These are phyloP conservation scores for Vairimorpha necatrix DNA, from an alignment of 371 early-diverging fungal species.

Conservation along the genomic window DNA sequence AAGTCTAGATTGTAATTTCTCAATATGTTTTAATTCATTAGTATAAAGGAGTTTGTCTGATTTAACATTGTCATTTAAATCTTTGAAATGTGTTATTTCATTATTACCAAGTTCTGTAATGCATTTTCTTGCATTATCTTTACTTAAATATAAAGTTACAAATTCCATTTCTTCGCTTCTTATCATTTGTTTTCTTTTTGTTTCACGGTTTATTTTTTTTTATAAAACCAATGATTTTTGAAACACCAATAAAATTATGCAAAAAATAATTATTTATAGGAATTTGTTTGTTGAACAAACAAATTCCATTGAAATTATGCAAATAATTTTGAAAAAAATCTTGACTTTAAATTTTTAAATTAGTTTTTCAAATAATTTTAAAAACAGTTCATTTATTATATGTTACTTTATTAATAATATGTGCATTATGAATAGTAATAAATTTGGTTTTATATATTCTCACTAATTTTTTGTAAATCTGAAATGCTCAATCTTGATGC, in stretches of 20 bases:
- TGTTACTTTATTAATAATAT: no score
- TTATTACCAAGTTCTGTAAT: conserved; percentile 57
- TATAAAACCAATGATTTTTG: conserved; percentile 19
- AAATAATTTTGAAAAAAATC: no score
- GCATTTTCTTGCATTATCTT: conserved; percentile 51
- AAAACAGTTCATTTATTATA: no score
- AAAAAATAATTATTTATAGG: not conserved
- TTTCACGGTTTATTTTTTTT: conserved; percentile 36
- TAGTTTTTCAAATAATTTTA: no score
- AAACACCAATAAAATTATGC: conserved; percentile 9
- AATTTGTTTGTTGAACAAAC: not conserved
- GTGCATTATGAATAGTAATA: no score
- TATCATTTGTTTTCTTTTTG: conserved; percentile 49
- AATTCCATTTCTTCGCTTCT: conserved; percentile 61
- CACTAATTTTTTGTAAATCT: not conserved
- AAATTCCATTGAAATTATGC: not conserved
- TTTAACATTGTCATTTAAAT: conserved; percentile 27
- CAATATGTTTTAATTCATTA: conserved; percentile 49
- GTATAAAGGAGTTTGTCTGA: conserved; percentile 38
- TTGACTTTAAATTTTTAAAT: no score
- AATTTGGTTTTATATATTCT: no score
- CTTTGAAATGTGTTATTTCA: conserved; percentile 56
- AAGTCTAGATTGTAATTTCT: conserved; percentile 51
- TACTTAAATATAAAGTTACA: conserved; percentile 59
- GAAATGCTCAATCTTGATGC: conserved; percentile 14